These are phyloP conservation scores for Musa itinerans DNA, from an alignment of 176 grass and related monocot genomes.

Conservation along the genomic window DNA sequence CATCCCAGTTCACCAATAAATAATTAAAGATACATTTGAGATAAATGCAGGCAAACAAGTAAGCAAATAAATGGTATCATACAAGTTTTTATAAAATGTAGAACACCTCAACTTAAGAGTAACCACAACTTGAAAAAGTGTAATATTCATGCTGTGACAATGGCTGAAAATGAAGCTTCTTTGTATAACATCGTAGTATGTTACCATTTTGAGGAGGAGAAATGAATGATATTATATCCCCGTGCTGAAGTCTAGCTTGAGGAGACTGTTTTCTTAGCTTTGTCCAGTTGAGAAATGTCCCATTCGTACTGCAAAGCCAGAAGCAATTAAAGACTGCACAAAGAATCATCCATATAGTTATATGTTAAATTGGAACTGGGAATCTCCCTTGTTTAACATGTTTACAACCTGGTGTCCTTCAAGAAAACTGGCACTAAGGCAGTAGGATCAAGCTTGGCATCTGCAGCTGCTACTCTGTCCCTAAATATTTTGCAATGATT, in stretches of 20 bases:
- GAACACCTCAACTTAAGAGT: background rate
- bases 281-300: conserved; percentile 69
- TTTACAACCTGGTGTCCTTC: conserved; percentile 69
- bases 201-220: conserved; percentile 51
- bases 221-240: conserved; percentile 72
- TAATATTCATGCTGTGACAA: background rate
- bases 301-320: conserved; percentile 65
- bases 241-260: conserved; percentile 56
- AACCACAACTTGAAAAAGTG: background rate
- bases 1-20: background rate
- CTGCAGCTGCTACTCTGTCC: conserved; percentile 33
- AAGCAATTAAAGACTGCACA: conserved; percentile 19
- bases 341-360: background rate
- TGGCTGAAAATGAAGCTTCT: conserved; percentile 4
- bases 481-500: conserved; percentile 77
- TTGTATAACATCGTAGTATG: background rate
- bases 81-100: background rate
- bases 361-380: background rate
- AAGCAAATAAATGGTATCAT: background rate
- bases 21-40: background rate
- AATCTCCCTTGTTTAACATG: background rate
- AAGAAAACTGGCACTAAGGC: conserved; percentile 44
- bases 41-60: background rate
- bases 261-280: conserved; percentile 48
- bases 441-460: conserved; percentile 23